These are phyloP conservation scores for Datura wrightii DNA, from an alignment of 257 asterid genomes.

Conservation along the genomic window DNA sequence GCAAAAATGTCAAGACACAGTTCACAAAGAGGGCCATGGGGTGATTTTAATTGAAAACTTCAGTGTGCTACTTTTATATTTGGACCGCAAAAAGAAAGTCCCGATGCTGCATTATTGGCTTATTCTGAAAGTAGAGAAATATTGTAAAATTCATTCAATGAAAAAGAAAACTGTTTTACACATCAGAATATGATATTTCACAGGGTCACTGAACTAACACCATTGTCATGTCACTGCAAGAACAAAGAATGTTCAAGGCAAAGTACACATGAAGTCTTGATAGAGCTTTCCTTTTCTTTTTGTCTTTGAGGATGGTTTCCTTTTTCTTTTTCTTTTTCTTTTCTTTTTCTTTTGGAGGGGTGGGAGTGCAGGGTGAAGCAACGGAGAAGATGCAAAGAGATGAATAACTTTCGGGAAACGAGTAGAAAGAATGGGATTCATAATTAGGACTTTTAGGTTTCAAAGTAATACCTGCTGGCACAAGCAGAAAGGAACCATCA, in stretches of 20 bases:
- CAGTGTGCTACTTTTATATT: not conserved
- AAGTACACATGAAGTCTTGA: not conserved
- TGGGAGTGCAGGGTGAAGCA: not conserved
- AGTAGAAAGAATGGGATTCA: slow-evolving; percentile 2
- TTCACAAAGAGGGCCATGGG: not conserved
- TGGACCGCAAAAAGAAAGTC: not conserved
- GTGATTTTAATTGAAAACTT: slow-evolving; percentile 9
- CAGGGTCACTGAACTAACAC: not conserved
- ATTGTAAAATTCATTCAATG: not conserved
- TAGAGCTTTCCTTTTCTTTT: not conserved
- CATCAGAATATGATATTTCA: not conserved
- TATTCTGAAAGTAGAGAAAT: not conserved
- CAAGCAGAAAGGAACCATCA: slow-evolving; percentile 93
- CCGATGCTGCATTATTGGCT: not conserved
- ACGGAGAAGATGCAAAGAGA: not conserved
- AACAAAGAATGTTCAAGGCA: not conserved
- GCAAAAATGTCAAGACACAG: not conserved
- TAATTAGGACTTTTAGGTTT: not conserved
- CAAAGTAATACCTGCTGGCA: slow-evolving; percentile 81
- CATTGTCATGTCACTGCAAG: slow-evolving; percentile 2
- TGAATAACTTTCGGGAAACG: not conserved
- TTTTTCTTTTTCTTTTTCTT: not conserved
- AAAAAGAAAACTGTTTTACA: not conserved
- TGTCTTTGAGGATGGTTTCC: not conserved
- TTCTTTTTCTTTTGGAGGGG: not conserved